Evolutionary conservation across 495 filamentous ascomycete species (phyloP), one percentile per base, ranked within the genome.

Genomic region (Neurospora sp.): DNA sequence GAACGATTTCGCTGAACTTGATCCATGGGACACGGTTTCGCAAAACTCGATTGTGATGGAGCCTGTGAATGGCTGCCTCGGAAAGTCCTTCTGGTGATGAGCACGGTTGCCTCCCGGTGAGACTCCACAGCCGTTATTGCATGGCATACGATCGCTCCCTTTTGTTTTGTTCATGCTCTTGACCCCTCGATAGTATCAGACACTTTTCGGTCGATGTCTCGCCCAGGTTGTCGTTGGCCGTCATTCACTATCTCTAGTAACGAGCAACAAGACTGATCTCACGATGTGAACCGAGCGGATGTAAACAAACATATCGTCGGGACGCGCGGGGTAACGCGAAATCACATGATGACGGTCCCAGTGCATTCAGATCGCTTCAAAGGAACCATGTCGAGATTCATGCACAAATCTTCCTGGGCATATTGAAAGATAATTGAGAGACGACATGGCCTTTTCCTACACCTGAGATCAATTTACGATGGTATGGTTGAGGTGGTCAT

Each of bases 271-370:
- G 20, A 60, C 20, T 60, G 5, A 66, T 10, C 7, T 66, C 54
- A 35, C 54, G 27, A 35, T 18, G 14, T 9, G 3, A 18, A 9
- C 11, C 41, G 11, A 23, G 12, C 4, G 1, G n/a, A 73, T 44
- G 71, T 72, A 70, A 73, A 69, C 39, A 73, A 73, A 73, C 14
- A 31, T 46, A 39, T 27, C 23, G 31, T 9, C 39, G 18, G 27
- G 27, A 73, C 70, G 60, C 62, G 73, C 70, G 75, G 72, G 75
- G 75, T 74, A 74, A 77, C 76, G 71, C 76, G 76, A 5, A 49
- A 46, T 77, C 76, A 77, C 76, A 44, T 77, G 76, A 74, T 71
- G 8, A 5, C 10, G 20, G 5, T 27, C 31, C n/a, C 20, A 10
- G 27, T n/a, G 27, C 18, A 12, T 46, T n/a, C n/a, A 31, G n/a